Evolutionary conservation across 345 rosid species (phyloP), one percentile per base, ranked within the genome.

Genomic region (Gossypium raimondii): DNA sequence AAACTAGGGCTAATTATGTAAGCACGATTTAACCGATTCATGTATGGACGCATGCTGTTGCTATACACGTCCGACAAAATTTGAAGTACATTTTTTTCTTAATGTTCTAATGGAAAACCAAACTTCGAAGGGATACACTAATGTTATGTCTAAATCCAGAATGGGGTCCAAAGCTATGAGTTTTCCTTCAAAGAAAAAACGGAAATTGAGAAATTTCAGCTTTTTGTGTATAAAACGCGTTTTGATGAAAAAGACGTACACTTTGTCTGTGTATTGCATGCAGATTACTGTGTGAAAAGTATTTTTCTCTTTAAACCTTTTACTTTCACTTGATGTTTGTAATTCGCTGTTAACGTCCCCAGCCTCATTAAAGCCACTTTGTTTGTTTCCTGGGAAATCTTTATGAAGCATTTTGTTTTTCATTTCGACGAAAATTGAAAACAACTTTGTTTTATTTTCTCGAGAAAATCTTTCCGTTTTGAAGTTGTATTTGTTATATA

Each of bases 251-350:
- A 44, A 11, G 52, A 66, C 70, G 20, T 2, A 38, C 70, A 20
- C 22, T 66, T 66, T 66, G 70, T 66, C 53, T 44, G 14, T 12
- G 7, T 44, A 20, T 57, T 20, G 48, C 14, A 41, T 64, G 25
- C 22, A 38, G 24, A 29, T 29, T 1, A 2, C 13, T 9, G 50
- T 41, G 58, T 53, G 24, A 17, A 53, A 9, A 9, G 41, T 34
- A 34, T 34, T 34, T 34, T 34, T 34, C 41, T 34, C n/a, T 34
- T 34, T 62, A 62, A 34, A 34, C 67, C 47, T 38, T 9, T 64
- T 34, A 18, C 70, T 66, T 66, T 66, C 70, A 11, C 44, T 65
- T 43, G 52, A 65, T 65, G 29, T 55, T 65, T 65, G 70, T 65
- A 44, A 18, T 43, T 24, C 34, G 24, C 16, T 59, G 11, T 59